phyloP scores from a whole-genome alignment of 2,329 filamentous ascomycete species.

The Phialemonium atrogriseum region DNA sequence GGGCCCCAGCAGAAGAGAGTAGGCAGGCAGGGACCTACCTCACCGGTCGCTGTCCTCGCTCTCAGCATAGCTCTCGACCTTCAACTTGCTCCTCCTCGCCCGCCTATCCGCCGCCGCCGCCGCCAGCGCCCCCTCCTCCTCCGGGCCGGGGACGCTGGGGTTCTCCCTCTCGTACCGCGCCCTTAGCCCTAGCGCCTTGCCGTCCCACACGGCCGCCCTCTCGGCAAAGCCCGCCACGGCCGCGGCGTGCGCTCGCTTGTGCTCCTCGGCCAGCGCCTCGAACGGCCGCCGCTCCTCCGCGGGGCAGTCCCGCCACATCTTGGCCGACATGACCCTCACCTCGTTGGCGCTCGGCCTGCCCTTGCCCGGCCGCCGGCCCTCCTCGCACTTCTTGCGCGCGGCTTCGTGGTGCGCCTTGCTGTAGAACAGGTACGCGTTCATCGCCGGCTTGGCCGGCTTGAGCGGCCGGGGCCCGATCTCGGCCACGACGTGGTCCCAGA shows the following conservation, averaged over 20 bases:
- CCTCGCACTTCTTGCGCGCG: constrained; percentile 52
- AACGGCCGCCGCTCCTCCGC: constrained; percentile 69
- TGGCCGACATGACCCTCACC: constrained; percentile 75
- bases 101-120: constrained; percentile 8
- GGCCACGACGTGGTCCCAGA: constrained; percentile 41
- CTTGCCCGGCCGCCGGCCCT: constrained; percentile 55
- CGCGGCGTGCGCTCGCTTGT: constrained; percentile 57
- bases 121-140: constrained; percentile 18
- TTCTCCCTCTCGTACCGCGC: constrained; percentile 44
- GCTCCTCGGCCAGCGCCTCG: constrained; percentile 61
- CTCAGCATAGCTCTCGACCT: constrained; percentile 29
- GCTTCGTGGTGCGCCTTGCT: constrained; percentile 69
- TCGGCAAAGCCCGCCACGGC: constrained; percentile 52
- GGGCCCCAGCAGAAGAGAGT: too few relatives aligned
- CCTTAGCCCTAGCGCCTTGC: constrained; percentile 47
- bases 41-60: constrained; percentile 22
- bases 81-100: constrained; percentile 18
- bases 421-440: constrained; percentile 84
- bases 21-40: too few relatives aligned
- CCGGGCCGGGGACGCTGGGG: too few relatives aligned
- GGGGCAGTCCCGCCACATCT: constrained; percentile 78
- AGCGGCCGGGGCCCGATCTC: constrained; percentile 67
- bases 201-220: constrained; percentile 64
- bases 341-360: constrained; percentile 66
- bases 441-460: constrained; percentile 63